A percentile compares a stretch with the other conserved stretches of the same genome.
These are phyloP conservation scores for Prunella vulgaris DNA, from an alignment of 257 asterid species.

Conservation along the genomic window DNA sequence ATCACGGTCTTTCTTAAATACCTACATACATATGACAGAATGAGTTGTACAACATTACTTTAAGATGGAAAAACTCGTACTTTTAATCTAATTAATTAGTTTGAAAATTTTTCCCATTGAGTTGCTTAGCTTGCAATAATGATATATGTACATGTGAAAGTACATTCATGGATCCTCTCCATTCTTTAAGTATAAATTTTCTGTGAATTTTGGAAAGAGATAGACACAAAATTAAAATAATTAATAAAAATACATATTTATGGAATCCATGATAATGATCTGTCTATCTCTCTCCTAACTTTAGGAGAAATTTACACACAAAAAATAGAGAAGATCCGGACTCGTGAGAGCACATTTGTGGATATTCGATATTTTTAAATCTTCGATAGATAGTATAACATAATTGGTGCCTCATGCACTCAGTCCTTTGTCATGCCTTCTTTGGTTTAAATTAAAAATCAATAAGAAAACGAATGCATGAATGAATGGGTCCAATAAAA, in stretches of 20 bases:
- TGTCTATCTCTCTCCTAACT: too few relatives aligned
- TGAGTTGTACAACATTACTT: conserved; percentile 22
- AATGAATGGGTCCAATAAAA: background rate
- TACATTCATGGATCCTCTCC: too few relatives aligned
- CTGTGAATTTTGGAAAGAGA: too few relatives aligned
- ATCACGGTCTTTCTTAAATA: conserved; percentile 13
- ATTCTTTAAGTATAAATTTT: too few relatives aligned
- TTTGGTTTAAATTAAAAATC: background rate
- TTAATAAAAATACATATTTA: too few relatives aligned
- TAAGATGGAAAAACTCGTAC: conserved; percentile 9
- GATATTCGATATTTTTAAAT: background rate
- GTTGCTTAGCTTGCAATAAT: background rate
- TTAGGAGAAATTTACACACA: too few relatives aligned
- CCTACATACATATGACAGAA: conserved; percentile 8
- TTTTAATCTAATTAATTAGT: background rate
- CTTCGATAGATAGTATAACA: background rate
- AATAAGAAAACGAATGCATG: background rate
- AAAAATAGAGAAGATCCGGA: too few relatives aligned
- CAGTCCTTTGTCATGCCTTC: background rate
- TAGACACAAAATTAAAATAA: too few relatives aligned
- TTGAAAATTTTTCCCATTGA: background rate
- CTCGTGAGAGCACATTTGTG: background rate
- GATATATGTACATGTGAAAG: background rate
- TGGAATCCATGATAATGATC: too few relatives aligned
- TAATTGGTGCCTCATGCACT: background rate